phyloP scores from a whole-genome alignment of 106 monocot species.

The Allium fistulosum region DNA sequence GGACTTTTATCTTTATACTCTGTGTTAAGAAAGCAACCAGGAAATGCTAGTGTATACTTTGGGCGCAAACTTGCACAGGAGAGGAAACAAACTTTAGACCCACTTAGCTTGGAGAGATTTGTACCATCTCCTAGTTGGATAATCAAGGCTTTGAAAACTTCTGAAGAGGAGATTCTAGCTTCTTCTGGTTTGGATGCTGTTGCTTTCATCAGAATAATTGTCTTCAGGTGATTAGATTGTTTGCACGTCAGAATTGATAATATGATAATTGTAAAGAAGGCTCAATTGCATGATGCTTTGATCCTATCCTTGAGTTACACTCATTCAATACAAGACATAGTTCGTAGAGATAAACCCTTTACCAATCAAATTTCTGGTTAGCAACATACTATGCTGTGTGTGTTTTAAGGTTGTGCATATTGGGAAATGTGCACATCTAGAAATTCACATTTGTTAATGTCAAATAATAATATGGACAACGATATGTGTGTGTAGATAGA shows the following conservation, averaged over 20 bases:
- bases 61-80: slow-evolving; percentile 39
- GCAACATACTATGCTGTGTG: background rate
- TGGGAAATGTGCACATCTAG: too few species aligned
- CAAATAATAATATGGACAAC: too few species aligned
- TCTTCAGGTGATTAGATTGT: slow-evolving; percentile 61
- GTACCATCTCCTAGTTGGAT: slow-evolving; percentile 89
- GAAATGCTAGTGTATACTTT: slow-evolving; percentile 61
- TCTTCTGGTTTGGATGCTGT: slow-evolving; percentile 80
- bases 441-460: too few species aligned
- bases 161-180: slow-evolving; percentile 60
- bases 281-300: background rate
- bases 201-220: slow-evolving; percentile 58
- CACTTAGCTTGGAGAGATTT: slow-evolving; percentile 56
- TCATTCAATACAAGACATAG: too few species aligned
- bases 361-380: background rate
- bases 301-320: too few species aligned
- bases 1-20: slow-evolving; percentile 66
- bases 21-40: slow-evolving; percentile 71
- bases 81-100: slow-evolving; percentile 20
- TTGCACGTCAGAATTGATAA: background rate
- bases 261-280: too few species aligned
- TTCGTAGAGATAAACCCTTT: background rate
- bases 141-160: slow-evolving; percentile 52
- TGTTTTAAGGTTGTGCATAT: too few species aligned
- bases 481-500: too few species aligned